These are phyloP conservation scores for Leccinum variabile DNA, from an alignment of 1,284 basidiomycete species.

Conservation along the genomic window DNA sequence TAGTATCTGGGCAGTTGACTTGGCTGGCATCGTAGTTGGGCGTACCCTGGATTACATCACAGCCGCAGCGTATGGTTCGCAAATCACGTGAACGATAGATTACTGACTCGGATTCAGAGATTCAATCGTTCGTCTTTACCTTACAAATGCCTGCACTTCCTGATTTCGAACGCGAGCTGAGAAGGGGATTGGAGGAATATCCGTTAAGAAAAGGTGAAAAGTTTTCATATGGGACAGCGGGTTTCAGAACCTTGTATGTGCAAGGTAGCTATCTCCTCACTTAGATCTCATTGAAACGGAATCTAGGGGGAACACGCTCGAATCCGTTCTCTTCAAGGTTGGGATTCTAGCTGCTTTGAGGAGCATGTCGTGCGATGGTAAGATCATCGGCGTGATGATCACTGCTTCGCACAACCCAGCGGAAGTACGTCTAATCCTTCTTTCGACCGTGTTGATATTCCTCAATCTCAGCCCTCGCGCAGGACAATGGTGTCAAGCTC, in stretches of 20 bases:
- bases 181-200: conserved; percentile 54
- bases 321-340: conserved; percentile 91
- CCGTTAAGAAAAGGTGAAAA: conserved; percentile 60
- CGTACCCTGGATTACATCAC: not conserved
- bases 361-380: conserved; percentile 88
- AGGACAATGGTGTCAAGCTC: conserved; percentile 99
- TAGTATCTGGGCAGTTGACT: conserved; percentile 55
- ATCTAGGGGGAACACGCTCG: conserved; percentile 75
- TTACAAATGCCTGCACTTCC: conserved; percentile 34
- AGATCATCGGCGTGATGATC: conserved; percentile 96
- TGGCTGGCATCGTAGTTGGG: conserved; percentile 44
- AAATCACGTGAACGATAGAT: not conserved
- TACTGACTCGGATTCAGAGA: no score
- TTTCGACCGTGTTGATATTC: conserved; percentile 1
- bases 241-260: conserved; percentile 90
- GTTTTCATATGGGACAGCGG: conserved; percentile 93
- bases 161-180: conserved; percentile 36
- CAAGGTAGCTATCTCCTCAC: conserved; percentile 3
- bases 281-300: conserved; percentile 20
- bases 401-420: conserved; percentile 99
- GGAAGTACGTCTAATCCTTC: conserved; percentile 51
- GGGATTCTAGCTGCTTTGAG: conserved; percentile 89
- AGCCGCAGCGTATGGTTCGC: not conserved
- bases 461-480: conserved; percentile 6
- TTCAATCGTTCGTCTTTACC: conserved; percentile 1